Evolutionary conservation across 2,329 filamentous ascomycete genomes (phyloP), one percentile per base, ranked within the genome.

Genomic region (Juglanconis oblonga): DNA sequence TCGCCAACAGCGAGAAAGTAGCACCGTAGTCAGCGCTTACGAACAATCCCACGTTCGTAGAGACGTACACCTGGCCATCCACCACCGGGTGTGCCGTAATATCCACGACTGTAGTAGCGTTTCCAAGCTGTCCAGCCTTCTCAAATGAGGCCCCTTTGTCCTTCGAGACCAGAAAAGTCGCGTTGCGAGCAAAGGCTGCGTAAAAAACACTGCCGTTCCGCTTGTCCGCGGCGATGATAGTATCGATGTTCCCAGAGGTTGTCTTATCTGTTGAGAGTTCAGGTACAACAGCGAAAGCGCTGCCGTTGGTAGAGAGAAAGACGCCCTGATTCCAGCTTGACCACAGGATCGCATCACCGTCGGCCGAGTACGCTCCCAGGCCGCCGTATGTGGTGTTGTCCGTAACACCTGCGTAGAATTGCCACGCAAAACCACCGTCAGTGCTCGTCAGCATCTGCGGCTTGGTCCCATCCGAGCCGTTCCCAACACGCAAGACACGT

Each of bases 21-120:
- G 69, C 67, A 6, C 81, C 84, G 38, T 72, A 82, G 67, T 85
- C 69, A 4, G 76, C 79, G 11, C 79, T 83, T 65, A 77, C 77
- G 72, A 81, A 85, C 53, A 86, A 68, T 5, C 83, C 84, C 0
- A 66, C 72, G 55, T 84, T 75, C 0, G 82, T 85, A 1, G 82
- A 83, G 2, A 82, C 81, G 70, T 79, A 83, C 56, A 90, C 77
- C 56, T 86, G 82, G 11, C 88, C 86, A 0, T 83, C 81, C 11
- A 76, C 74, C 6, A 79, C 76, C 0, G 86, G 85, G 62, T 87
- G 78, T 0, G 76, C 77, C n/a, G 81, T 81, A 8, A 89, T 76
- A 38, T 80, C 78, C 40, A 84, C 84, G 60, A 88, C 73, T n/a
- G 72, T 67, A 1, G 71, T 76, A 4, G 73, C 76, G 11, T 73